phyloP scores from a whole-genome alignment of 441 rosid species.

The Euphorbia corollata region DNA sequence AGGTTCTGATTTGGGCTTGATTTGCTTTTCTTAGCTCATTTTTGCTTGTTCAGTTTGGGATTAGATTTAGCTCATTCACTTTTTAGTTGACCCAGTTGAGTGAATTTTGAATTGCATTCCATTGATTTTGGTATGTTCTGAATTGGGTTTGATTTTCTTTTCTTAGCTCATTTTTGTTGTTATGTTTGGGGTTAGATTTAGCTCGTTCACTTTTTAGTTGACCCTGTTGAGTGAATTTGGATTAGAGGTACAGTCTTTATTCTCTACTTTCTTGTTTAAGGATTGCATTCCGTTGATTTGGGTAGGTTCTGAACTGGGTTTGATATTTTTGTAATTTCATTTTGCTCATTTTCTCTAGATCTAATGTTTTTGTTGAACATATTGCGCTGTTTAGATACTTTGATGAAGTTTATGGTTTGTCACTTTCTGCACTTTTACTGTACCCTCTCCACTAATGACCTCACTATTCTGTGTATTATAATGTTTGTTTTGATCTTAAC shows the following conservation, averaged over 20 bases:
- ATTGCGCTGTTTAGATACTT: constrained; percentile 12
- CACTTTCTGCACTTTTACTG: constrained; percentile 9
- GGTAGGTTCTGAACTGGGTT: background rate
- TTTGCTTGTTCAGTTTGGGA: too few relatives aligned
- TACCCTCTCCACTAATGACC: constrained; percentile 9
- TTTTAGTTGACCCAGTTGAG: too few relatives aligned
- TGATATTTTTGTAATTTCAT: background rate
- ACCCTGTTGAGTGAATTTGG: constrained; percentile 2
- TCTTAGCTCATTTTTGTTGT: too few relatives aligned
- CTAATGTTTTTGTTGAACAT: constrained; percentile 10
- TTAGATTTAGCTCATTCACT: too few relatives aligned
- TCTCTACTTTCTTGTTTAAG: background rate
- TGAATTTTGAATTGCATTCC: too few relatives aligned
- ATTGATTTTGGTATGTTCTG: too few relatives aligned
- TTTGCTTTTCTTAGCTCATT: too few relatives aligned
- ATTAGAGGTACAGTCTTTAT: background rate
- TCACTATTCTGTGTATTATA: background rate
- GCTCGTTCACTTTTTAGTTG: too few relatives aligned
- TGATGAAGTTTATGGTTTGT: constrained; percentile 5
- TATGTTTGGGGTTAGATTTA: too few relatives aligned
- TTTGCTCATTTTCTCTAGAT: constrained; percentile 17
- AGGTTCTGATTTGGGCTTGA: too few relatives aligned
- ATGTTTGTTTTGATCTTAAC: constrained; percentile 7
- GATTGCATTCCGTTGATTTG: constrained; percentile 12
- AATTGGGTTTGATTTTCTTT: too few relatives aligned